Evolutionary conservation across 257 asterid species (phyloP).

Genomic region (Nicotiana undulata): DNA sequence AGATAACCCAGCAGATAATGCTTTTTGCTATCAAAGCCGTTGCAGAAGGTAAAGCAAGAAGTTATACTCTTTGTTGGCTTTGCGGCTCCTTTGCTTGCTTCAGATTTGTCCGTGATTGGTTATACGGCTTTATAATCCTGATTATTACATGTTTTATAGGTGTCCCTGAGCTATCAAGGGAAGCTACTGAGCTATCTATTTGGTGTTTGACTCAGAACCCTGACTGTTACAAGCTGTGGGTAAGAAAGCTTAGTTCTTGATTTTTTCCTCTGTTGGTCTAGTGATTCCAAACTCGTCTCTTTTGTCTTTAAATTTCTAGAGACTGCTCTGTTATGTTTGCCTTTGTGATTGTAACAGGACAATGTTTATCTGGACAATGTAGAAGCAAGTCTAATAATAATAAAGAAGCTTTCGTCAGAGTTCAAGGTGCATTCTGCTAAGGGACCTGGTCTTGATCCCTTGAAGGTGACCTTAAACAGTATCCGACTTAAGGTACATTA

Average conservation of each 20-base stretch:
- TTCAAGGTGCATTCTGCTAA: conserved; percentile 50
- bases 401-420: conserved; percentile 44
- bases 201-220: conserved; percentile 76
- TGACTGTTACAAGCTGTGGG: conserved; percentile 81
- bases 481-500: conserved; percentile 52
- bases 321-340: background rate
- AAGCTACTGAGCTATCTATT: conserved; percentile 55
- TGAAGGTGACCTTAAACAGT: conserved; percentile 43
- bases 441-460: conserved; percentile 43
- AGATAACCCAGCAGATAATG: conserved; percentile 56
- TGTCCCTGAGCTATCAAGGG: conserved; percentile 49
- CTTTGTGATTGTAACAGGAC: conserved; percentile 37
- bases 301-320: background rate
- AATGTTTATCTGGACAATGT: conserved; percentile 48
- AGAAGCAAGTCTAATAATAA: conserved; percentile 47
- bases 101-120: background rate
- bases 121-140: background rate
- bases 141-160: conserved; percentile 32
- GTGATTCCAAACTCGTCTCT: background rate
- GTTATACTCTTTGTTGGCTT: background rate
- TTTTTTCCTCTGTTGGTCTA: background rate
- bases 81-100: background rate
- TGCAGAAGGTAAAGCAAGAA: conserved; percentile 44
- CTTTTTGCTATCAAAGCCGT: conserved; percentile 47
- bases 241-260: conserved; percentile 21